phyloP scores from a whole-genome alignment of 768 basidiomycete species.

The Mrakia gelida region DNA sequence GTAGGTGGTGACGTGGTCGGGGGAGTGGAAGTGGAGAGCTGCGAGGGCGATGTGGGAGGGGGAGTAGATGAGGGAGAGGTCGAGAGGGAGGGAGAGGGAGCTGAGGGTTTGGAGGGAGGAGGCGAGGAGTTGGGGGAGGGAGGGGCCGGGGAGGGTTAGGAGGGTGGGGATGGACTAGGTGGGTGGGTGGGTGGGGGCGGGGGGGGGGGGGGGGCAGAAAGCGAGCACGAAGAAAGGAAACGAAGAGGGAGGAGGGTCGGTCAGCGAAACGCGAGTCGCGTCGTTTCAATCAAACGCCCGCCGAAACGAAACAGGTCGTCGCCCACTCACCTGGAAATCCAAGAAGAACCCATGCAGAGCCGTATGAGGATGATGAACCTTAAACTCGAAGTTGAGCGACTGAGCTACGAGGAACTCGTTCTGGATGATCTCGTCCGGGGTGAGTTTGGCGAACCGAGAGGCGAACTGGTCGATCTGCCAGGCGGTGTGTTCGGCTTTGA shows the following conservation, averaged over 20 bases:
- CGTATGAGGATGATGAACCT: constrained; percentile 50
- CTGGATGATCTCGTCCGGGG: constrained; percentile 77
- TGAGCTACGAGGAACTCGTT: constrained; percentile 95
- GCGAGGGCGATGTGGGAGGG: constrained; percentile 92
- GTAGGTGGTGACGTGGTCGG: constrained; percentile 62
- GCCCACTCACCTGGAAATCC: constrained; percentile 67
- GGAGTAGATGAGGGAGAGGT: constrained; percentile 83
- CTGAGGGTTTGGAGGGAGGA: constrained; percentile 63
- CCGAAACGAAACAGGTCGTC: background rate
- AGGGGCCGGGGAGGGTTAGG: constrained; percentile 47
- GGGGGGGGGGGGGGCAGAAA: background rate
- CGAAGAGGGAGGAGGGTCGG: background rate
- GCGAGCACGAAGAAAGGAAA: background rate
- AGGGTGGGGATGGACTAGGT: constrained; percentile 54
- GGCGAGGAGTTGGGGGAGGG: constrained; percentile 57
- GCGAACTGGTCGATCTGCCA: constrained; percentile 80
- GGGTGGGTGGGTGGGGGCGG: background rate
- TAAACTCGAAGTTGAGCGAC: constrained; percentile 88
- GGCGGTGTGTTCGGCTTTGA: constrained; percentile 96
- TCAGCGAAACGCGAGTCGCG: background rate
- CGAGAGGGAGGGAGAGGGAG: constrained; percentile 77
- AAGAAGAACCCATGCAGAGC: constrained; percentile 57
- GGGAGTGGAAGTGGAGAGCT: constrained; percentile 62
- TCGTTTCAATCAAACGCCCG: too few species aligned
- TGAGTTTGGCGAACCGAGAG: constrained; percentile 72